Conservation (phyloP, 495 filamentous ascomycete genomes). For the Aspergillus kassunensis region DNA sequence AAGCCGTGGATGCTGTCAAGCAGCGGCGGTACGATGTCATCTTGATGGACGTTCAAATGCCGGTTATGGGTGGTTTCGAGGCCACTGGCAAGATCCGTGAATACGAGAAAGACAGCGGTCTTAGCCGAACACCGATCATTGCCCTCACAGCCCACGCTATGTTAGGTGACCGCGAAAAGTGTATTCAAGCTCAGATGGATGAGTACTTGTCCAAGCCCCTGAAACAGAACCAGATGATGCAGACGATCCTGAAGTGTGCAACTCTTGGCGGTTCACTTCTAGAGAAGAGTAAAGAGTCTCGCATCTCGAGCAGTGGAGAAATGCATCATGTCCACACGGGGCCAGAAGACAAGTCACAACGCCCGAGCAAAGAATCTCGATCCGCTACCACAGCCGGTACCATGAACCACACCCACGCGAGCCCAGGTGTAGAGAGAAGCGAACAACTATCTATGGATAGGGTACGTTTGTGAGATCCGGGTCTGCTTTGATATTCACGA, state of each 20-base stretch:
- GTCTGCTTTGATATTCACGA: constrained; percentile 14
- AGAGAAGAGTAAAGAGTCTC: constrained; percentile 62
- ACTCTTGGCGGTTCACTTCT: constrained; percentile 87
- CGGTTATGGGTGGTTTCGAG: constrained; percentile 98
- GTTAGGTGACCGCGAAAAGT: constrained; percentile 98
- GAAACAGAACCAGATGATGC: constrained; percentile 97
- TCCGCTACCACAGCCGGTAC: constrained; percentile 62
- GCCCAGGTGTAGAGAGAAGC: constrained; percentile 57
- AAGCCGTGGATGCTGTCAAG: constrained; percentile 86
- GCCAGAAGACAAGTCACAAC: constrained; percentile 28
- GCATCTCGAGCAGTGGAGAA: constrained; percentile 53
- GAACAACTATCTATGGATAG: constrained; percentile 67
- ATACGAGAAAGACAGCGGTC: constrained; percentile 72
- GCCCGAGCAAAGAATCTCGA: constrained; percentile 49
- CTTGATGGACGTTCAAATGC: constrained; percentile 99
- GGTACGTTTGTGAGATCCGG: constrained; percentile 46
- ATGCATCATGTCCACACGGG: constrained; percentile 38
- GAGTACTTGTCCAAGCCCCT: constrained; percentile 98
- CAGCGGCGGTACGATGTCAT: constrained; percentile 92
- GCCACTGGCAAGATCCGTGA: constrained; percentile 95
- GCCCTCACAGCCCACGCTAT: constrained; percentile 98
- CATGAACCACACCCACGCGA: constrained; percentile 50
- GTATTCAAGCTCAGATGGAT: constrained; percentile 97
- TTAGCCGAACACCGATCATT: constrained; percentile 89
- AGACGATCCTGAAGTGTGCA: constrained; percentile 94